Conservation (phyloP, 2,329 filamentous ascomycete species). For the Macrophomina tecta region DNA sequence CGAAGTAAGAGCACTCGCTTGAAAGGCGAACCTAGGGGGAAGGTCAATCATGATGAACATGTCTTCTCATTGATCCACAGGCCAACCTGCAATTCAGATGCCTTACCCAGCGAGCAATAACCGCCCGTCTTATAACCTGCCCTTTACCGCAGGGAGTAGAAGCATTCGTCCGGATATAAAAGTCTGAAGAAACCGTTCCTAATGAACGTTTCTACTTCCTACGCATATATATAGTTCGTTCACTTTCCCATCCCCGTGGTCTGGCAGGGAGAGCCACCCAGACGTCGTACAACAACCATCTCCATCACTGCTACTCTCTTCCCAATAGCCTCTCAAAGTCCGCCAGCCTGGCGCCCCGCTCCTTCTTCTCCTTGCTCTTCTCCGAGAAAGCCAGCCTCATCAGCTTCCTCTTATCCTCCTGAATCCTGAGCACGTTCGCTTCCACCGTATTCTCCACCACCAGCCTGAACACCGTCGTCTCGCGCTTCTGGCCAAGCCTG, state of each 20-base stretch:
- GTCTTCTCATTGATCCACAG: too few relatives aligned
- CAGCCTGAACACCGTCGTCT: constrained; percentile 79
- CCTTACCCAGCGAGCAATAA: too few relatives aligned
- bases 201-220: too few relatives aligned
- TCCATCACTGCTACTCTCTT: not conserved
- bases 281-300: not conserved
- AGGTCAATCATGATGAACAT: too few relatives aligned
- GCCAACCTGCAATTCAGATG: too few relatives aligned
- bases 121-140: too few relatives aligned
- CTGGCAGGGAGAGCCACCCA: too few relatives aligned
- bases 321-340: constrained; percentile 52
- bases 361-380: constrained; percentile 63
- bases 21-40: too few relatives aligned
- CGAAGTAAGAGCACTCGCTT: too few relatives aligned
- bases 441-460: constrained; percentile 83
- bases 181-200: too few relatives aligned
- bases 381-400: constrained; percentile 82
- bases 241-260: not conserved
- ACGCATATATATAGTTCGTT: too few relatives aligned
- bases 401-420: constrained; percentile 77
- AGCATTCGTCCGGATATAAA: not conserved
- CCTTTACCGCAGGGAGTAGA: too few relatives aligned
- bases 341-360: constrained; percentile 43
- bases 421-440: constrained; percentile 78
- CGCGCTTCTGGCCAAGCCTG: constrained; percentile 69